phyloP scores from a whole-genome alignment of 179 eudicot species.

The Beta lomatogona region DNA sequence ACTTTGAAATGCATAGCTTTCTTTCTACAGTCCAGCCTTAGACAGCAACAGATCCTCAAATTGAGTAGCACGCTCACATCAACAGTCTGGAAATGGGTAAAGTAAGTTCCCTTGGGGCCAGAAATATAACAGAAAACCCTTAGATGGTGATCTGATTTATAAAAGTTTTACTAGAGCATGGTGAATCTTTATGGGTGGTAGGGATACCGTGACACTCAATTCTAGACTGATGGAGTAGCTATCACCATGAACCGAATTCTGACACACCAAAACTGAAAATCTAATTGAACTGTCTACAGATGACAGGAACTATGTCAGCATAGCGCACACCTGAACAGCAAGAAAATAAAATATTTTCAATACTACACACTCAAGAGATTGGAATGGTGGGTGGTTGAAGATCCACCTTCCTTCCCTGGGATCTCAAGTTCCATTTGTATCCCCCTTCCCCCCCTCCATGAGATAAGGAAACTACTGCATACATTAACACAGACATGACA shows the following conservation, averaged over 20 bases:
- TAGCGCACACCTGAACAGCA: not conserved
- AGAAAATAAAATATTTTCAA: not conserved
- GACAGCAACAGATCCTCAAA: too few relatives aligned
- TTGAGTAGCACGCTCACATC: too few relatives aligned
- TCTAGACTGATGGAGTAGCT: not conserved
- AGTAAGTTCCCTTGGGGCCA: too few relatives aligned
- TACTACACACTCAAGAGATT: not conserved
- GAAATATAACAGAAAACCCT: too few relatives aligned
- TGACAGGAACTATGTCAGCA: not conserved
- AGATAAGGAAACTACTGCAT: too few relatives aligned
- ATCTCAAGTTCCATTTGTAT: too few relatives aligned
- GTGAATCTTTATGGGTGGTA: not conserved
- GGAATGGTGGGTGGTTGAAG: not conserved
- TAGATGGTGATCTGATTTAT: not conserved
- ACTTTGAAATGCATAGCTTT: not conserved
- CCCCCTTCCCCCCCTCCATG: not conserved
- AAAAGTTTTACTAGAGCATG: not conserved
- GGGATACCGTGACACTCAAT: not conserved
- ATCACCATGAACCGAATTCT: not conserved
- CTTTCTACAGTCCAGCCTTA: not conserved
- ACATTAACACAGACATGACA: not conserved
- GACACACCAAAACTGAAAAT: not conserved
- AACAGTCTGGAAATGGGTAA: too few relatives aligned
- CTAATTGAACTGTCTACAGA: not conserved
- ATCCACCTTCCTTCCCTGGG: not conserved